Conservation (phyloP, 768 basidiomycete species). For the Collybia nuda region DNA sequence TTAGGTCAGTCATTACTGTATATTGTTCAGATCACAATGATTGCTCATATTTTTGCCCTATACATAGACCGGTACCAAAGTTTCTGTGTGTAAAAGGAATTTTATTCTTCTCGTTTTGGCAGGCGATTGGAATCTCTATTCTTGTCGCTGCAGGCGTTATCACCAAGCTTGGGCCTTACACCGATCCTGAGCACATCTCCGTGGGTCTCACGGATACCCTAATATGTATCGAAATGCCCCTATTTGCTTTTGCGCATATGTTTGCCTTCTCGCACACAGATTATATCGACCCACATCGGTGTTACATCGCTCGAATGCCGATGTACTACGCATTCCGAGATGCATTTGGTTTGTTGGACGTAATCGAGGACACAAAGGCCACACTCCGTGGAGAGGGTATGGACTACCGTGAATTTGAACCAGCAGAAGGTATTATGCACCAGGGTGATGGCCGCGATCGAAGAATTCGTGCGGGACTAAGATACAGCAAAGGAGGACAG, state of each 20-base stretch:
- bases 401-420: constrained; percentile 96
- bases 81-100: constrained; percentile 99
- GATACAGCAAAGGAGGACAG: constrained; percentile 89
- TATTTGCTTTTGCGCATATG: constrained; percentile 94
- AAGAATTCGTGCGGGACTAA: constrained; percentile 86
- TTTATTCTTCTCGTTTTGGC: constrained; percentile 99
- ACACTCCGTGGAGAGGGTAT: constrained; percentile 89
- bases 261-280: constrained; percentile 93
- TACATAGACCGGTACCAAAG: constrained; percentile 82
- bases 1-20: constrained; percentile 51
- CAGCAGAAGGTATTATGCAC: constrained; percentile 91
- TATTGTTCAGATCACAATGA: neutral
- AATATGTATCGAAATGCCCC: constrained; percentile 96
- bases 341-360: constrained; percentile 84
- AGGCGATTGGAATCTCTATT: constrained; percentile 81
- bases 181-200: constrained; percentile 85
- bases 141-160: constrained; percentile 84
- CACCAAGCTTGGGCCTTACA: constrained; percentile 81
- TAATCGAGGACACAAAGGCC: constrained; percentile 78
- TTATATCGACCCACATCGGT: constrained; percentile 60
- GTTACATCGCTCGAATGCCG: constrained; percentile 86
- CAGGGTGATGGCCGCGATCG: constrained; percentile 84
- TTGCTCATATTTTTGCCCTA: constrained; percentile 1
- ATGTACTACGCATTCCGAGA: constrained; percentile 86
- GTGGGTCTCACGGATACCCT: constrained; percentile 87